Evolutionary conservation across 257 asterid genomes (phyloP).

Genomic region (Lantana camara): DNA sequence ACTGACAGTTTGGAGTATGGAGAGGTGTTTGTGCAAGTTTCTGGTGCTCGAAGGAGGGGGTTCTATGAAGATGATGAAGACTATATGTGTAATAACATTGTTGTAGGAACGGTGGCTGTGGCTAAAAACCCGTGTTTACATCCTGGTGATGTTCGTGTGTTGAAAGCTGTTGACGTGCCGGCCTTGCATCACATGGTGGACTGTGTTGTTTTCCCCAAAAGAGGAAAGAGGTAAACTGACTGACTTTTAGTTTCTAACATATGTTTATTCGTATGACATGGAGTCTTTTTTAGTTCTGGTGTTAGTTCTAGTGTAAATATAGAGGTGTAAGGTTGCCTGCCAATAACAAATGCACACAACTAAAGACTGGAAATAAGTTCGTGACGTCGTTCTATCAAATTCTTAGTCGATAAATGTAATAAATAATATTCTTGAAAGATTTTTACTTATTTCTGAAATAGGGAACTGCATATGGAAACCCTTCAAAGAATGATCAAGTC

Average conservation of each 20-base stretch:
- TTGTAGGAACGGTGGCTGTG: conserved; percentile 63
- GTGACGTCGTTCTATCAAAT: no score
- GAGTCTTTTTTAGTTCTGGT: no score
- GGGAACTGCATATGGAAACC: no score
- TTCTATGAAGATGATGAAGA: conserved; percentile 42
- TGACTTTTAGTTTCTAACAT: conserved; percentile 3
- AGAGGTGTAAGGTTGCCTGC: no score
- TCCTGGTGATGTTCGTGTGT: conserved; percentile 92
- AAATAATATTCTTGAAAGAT: no score
- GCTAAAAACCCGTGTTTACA: conserved; percentile 96
- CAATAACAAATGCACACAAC: no score
- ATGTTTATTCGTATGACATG: no score
- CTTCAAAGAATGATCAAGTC: no score
- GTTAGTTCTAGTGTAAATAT: no score
- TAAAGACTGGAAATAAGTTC: no score
- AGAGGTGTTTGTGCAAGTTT: conserved; percentile 73
- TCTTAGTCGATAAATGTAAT: no score
- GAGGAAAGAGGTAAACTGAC: conserved; percentile 72
- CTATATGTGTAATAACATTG: conserved; percentile 13
- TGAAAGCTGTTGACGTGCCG: conserved; percentile 61
- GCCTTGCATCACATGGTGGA: conserved; percentile 84
- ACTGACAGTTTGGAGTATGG: conserved; percentile 77
- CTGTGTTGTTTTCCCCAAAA: conserved; percentile 82
- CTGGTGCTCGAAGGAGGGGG: conserved; percentile 43
- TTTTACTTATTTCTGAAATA: no score